phyloP scores from a whole-genome alignment of 2,329 filamentous ascomycete genomes.

The Aspergillus pseudotamarii region DNA sequence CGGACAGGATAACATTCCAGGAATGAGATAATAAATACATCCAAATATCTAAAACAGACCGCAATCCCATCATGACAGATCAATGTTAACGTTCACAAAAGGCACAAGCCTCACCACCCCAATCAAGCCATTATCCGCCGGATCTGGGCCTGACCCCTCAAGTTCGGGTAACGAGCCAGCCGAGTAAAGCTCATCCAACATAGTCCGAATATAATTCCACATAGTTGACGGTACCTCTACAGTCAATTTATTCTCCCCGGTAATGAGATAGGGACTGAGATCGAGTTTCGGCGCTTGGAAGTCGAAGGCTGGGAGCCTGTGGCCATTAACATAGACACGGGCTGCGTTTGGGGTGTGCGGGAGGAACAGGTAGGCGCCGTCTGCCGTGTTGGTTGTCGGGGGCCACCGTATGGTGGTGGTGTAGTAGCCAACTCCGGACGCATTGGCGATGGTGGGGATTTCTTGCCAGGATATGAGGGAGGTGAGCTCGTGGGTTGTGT shows the following conservation, averaged over 20 bases:
- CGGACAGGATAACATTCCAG: no score
- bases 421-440: constrained; percentile 26
- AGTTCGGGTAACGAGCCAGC: background rate
- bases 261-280: constrained; percentile 14
- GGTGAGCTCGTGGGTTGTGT: constrained; percentile 24
- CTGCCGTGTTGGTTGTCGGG: constrained; percentile 1
- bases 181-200: constrained; percentile 15
- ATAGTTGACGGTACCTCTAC: constrained; percentile 23
- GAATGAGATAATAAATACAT: background rate
- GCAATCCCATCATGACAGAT: background rate
- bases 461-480: constrained; percentile 23
- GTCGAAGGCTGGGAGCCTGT: constrained; percentile 19
- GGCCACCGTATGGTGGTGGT: constrained; percentile 19
- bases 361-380: constrained; percentile 25
- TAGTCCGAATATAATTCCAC: constrained; percentile 24
- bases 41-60: background rate
- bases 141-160: background rate
- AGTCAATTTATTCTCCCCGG: constrained; percentile 12
- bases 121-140: constrained; percentile 20
- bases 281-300: constrained; percentile 16
- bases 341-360: constrained; percentile 18
- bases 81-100: constrained; percentile 6
- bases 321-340: constrained; percentile 20
- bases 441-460: constrained; percentile 21
- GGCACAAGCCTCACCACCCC: constrained; percentile 14